Percentiles rank a stretch among this genome's conserved stretches.
These are phyloP conservation scores for Leccinum rimulosum DNA, from an alignment of 768 basidiomycete genomes.

Conservation along the genomic window DNA sequence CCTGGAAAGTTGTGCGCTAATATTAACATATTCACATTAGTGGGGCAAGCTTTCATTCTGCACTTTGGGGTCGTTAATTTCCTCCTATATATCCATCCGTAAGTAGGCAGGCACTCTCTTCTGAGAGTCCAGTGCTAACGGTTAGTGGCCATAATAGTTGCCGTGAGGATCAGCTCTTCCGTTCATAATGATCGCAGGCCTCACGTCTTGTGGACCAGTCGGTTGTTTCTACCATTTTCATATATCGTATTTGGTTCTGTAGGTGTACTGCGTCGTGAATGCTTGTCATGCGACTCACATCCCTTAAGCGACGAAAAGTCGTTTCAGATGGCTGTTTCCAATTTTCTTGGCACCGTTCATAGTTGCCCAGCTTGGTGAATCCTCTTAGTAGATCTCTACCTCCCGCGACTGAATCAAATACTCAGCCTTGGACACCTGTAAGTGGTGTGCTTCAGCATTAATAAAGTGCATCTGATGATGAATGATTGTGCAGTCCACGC, in stretches of 20 bases:
- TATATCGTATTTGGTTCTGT: conserved; percentile 25
- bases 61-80: conserved; percentile 20
- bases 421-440: conserved; percentile 18
- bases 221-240: conserved; percentile 21
- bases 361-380: conserved; percentile 17
- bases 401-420: conserved; percentile 1
- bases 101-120: conserved; percentile 9
- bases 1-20: conserved; percentile 1
- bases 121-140: conserved; percentile 6
- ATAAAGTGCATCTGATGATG: conserved; percentile 3
- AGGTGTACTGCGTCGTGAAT: conserved; percentile 2
- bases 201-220: conserved; percentile 19
- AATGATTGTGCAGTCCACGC: conserved; percentile 13
- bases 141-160: conserved; percentile 14
- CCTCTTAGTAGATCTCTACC: neutral
- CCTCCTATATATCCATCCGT: conserved; percentile 19
- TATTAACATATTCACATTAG: neutral
- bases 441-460: neutral
- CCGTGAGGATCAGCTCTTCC: conserved; percentile 11
- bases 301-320: conserved; percentile 11
- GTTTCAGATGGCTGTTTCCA: conserved; percentile 20
- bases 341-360: conserved; percentile 18
- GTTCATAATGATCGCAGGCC: conserved; percentile 5
- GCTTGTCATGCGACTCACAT: neutral
- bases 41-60: conserved; percentile 24